A percentile compares a stretch with the other conserved stretches of the same genome.
phyloP scores from a whole-genome alignment of 2,329 filamentous ascomycete species.

The Colletotrichum cereale region DNA sequence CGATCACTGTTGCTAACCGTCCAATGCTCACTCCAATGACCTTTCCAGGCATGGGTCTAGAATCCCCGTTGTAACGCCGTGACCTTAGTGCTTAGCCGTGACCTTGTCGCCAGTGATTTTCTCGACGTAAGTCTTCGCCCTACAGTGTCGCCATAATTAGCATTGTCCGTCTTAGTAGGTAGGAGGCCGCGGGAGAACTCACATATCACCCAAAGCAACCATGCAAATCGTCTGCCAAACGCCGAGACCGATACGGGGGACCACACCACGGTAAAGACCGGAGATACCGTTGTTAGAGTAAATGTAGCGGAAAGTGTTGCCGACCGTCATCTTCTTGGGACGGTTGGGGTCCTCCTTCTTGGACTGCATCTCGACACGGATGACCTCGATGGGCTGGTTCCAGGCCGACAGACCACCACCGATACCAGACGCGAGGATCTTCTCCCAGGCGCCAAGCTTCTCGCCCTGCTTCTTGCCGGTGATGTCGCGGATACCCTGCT shows the following conservation, averaged over 20 bases:
- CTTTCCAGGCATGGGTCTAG: slow-evolving; percentile 36
- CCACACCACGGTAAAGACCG: slow-evolving; percentile 95
- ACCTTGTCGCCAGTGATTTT: slow-evolving; percentile 73
- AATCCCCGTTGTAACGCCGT: slow-evolving; percentile 50
- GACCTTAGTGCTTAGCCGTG: slow-evolving; percentile 75
- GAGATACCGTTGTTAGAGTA: slow-evolving; percentile 88
- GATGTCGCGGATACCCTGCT: slow-evolving; percentile 83
- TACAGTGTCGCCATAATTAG: slow-evolving; percentile 51
- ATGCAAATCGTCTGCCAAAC: slow-evolving; percentile 99
- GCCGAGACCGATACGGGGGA: slow-evolving; percentile 92
- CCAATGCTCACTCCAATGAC: slow-evolving; percentile 17
- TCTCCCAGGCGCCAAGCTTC: slow-evolving; percentile 84
- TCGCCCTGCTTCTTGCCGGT: slow-evolving; percentile 85
- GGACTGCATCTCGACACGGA: slow-evolving; percentile 99
- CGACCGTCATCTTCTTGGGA: slow-evolving; percentile 98
- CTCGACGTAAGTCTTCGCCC: slow-evolving; percentile 76
- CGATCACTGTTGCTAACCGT: slow-evolving; percentile 14
- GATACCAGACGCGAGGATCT: slow-evolving; percentile 86
- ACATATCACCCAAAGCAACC: slow-evolving; percentile 99
- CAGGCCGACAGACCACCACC: slow-evolving; percentile 96
- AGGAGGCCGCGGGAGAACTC: slow-evolving; percentile 58
- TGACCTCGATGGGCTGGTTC: slow-evolving; percentile 99
- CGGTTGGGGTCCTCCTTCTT: slow-evolving; percentile 98
- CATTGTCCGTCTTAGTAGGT: slow-evolving; percentile 4
- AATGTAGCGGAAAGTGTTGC: slow-evolving; percentile 88